phyloP scores from a whole-genome alignment of 805 yeast genomes.

The Candida ortonii region DNA sequence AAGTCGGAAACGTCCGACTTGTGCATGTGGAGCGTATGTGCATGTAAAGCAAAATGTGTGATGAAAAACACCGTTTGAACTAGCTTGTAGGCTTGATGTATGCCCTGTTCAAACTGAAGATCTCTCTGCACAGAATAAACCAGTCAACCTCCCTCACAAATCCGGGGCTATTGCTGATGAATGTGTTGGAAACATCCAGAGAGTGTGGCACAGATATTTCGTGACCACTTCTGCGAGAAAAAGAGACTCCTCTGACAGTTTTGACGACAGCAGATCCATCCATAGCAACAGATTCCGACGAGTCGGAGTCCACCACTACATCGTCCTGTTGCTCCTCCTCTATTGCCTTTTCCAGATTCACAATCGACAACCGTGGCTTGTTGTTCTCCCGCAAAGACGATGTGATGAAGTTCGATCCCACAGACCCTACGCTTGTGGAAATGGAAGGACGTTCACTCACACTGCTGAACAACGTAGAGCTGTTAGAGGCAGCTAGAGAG shows the following conservation, averaged over 20 bases:
- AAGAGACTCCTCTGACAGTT: no score
- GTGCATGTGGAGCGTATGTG: no score
- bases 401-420: constrained; percentile 14
- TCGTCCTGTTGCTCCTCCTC: constrained; percentile 23
- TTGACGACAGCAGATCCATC: no score
- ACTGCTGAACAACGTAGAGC: constrained; percentile 17
- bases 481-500: constrained; percentile 14
- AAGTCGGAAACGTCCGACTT: no score
- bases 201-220: no score
- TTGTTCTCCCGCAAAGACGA: constrained; percentile 17
- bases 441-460: constrained; percentile 25
- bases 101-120: constrained; percentile 70
- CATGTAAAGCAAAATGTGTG: neutral
- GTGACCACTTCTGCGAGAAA: no score
- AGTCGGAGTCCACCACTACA: constrained; percentile 17
- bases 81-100: constrained; percentile 41
- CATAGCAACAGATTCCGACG: constrained; percentile 18
- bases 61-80: neutral
- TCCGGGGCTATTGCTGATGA: constrained; percentile 30
- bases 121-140: constrained; percentile 82
- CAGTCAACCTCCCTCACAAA: constrained; percentile 74
- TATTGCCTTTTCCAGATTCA: constrained; percentile 17
- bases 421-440: constrained; percentile 26
- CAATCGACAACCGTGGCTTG: constrained; percentile 13
- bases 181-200: no score